These are phyloP conservation scores for Trypanosoma cruzi DNA, from an alignment of 208 protist species.

Conservation along the genomic window DNA sequence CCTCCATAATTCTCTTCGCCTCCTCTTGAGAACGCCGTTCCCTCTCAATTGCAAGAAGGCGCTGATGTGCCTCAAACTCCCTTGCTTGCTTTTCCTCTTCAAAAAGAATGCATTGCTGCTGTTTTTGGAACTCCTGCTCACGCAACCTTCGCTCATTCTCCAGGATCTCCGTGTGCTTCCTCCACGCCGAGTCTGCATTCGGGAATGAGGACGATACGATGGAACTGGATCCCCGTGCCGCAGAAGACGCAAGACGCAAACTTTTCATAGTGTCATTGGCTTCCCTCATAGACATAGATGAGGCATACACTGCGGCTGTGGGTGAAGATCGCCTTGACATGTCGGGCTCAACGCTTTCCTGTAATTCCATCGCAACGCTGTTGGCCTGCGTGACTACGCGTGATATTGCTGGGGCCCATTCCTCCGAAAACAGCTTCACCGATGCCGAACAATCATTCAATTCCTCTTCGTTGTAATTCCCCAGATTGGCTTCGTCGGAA, in stretches of 20 bases:
- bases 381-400: too few species aligned
- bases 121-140: constrained; percentile 15
- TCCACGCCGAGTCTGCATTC: neutral
- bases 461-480: neutral
- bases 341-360: too few species aligned
- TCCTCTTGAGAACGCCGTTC: constrained; percentile 25
- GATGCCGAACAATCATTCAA: neutral
- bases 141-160: constrained; percentile 14
- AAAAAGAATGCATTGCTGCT: constrained; percentile 14
- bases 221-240: neutral
- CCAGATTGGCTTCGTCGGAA: neutral
- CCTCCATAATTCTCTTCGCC: constrained; percentile 9
- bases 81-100: constrained; percentile 9
- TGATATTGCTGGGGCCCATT: neutral
- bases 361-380: too few species aligned
- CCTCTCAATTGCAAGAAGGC: constrained; percentile 19
- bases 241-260: neutral
- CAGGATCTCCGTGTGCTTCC: neutral
- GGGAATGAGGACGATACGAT: neutral
- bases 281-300: too few species aligned
- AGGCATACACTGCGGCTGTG: too few species aligned
- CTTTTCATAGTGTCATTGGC: too few species aligned
- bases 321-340: too few species aligned
- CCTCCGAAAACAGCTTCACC: neutral
- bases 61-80: constrained; percentile 10